Evolutionary conservation across 257 asterid species (phyloP).

Genomic region (Fraxinus americana): DNA sequence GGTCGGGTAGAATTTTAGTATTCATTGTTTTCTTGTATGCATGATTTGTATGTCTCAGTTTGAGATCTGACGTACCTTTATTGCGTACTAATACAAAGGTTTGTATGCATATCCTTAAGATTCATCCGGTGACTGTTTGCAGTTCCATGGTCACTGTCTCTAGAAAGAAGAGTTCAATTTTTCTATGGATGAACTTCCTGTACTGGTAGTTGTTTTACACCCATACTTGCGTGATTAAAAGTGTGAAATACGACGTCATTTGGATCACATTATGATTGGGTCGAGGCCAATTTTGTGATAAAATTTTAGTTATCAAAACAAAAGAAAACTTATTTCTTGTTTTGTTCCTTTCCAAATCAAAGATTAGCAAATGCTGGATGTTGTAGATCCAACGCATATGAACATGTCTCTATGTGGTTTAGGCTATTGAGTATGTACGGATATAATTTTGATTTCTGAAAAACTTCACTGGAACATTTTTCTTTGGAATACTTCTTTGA

Average conservation of each 20-base stretch:
- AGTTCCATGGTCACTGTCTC: slow-evolving; percentile 98
- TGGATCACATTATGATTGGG: slow-evolving; percentile 5
- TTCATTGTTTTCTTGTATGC: too few species aligned
- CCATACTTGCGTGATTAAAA: too few species aligned
- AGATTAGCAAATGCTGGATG: slow-evolving; percentile 16
- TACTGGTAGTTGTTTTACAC: slow-evolving; percentile 63
- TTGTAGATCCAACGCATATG: slow-evolving; percentile 7
- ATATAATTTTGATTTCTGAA: neutral
- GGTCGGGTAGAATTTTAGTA: too few species aligned
- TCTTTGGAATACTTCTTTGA: neutral
- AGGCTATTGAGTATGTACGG: neutral
- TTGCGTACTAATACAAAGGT: too few species aligned
- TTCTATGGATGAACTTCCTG: slow-evolving; percentile 82
- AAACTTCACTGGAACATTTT: neutral
- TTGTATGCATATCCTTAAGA: slow-evolving; percentile 8
- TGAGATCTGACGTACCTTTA: slow-evolving; percentile 5
- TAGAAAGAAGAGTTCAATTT: slow-evolving; percentile 86
- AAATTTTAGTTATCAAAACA: neutral
- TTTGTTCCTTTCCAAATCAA: slow-evolving; percentile 1
- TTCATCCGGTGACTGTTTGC: slow-evolving; percentile 31
- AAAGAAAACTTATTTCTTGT: neutral
- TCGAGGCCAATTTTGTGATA: slow-evolving; percentile 3
- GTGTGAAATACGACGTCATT: slow-evolving; percentile 4
- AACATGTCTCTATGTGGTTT: neutral
- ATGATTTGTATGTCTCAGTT: neutral